Conservation (phyloP, 2,329 filamentous ascomycete genomes). For the Colletotrichum sp. region DNA sequence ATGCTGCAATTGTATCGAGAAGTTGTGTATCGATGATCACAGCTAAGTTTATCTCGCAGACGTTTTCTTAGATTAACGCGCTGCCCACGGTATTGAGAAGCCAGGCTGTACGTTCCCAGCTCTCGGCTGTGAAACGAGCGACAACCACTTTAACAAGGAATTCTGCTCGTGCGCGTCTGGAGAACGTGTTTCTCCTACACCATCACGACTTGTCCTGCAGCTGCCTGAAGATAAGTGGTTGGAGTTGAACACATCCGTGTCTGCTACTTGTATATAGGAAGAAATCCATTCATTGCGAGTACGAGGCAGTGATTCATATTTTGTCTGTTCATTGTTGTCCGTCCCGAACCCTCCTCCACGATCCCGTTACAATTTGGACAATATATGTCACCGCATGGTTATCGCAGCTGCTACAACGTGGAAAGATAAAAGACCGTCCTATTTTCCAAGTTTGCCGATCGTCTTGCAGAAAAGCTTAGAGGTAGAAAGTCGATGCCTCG, state of each 20-base stretch:
- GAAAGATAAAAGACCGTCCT: not conserved
- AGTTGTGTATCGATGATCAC: not conserved
- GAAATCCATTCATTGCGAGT: not conserved
- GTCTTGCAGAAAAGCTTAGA: not conserved
- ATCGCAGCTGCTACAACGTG: not conserved
- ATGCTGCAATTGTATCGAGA: not conserved
- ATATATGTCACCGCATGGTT: not conserved
- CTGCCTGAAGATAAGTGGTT: not conserved
- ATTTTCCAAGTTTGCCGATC: not conserved
- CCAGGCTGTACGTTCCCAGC: not conserved
- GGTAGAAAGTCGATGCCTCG: not conserved
- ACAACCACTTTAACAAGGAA: not conserved
- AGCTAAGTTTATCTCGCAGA: not conserved
- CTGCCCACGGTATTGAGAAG: not conserved
- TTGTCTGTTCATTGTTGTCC: not conserved
- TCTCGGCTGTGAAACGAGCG: not conserved
- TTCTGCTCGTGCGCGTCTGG: not conserved
- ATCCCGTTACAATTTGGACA: not conserved
- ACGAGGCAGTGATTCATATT: not conserved
- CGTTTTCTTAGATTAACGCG: not conserved
- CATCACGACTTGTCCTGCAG: not conserved
- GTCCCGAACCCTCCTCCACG: not conserved
- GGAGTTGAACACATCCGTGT: not conserved
- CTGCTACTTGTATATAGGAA: not conserved
- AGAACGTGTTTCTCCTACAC: not conserved